A percentile compares a stretch with the other conserved stretches of the same genome.
phyloP scores from a whole-genome alignment of 2,329 filamentous ascomycete genomes.

The Pyrenophora teres region DNA sequence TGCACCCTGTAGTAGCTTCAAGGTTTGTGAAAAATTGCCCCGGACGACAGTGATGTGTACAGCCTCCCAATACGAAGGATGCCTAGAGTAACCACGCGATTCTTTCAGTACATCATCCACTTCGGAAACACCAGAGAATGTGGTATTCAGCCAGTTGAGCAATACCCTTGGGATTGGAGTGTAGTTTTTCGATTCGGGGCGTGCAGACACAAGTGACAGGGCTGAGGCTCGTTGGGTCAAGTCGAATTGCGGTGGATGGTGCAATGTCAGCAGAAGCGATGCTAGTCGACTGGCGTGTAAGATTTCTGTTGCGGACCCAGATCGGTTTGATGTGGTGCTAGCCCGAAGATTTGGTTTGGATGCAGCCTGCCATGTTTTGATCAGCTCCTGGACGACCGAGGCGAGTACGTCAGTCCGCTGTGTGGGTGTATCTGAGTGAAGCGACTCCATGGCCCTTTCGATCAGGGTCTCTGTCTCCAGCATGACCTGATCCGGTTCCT shows the following conservation, averaged over 20 bases:
- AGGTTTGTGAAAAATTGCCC: constrained; percentile 70
- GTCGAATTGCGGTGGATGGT: constrained; percentile 58
- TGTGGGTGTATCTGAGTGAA: constrained; percentile 39
- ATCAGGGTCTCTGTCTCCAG: constrained; percentile 76
- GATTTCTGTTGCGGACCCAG: constrained; percentile 61
- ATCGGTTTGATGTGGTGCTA: constrained; percentile 22
- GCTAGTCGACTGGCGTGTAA: constrained; percentile 81
- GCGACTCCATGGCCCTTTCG: constrained; percentile 42
- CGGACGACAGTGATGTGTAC: constrained; percentile 72
- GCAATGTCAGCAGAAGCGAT: constrained; percentile 76
- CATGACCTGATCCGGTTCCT: constrained; percentile 73
- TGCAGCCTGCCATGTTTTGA: constrained; percentile 59
- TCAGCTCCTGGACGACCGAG: constrained; percentile 36
- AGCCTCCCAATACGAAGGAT: constrained; percentile 82
- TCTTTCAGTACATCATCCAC: constrained; percentile 66
- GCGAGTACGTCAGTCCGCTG: constrained; percentile 36
- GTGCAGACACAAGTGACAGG: constrained; percentile 33
- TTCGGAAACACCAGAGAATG: constrained; percentile 73
- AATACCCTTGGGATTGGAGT: constrained; percentile 73
- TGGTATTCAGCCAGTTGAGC: constrained; percentile 78
- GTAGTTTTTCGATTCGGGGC: constrained; percentile 28
- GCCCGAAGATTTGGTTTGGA: constrained; percentile 17
- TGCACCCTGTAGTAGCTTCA: constrained; percentile 71
- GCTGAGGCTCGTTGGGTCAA: constrained; percentile 30
- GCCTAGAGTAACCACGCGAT: constrained; percentile 74